Base-by-base conservation (phyloP, 768 basidiomycete species). In the Trametes maxima region DNA sequence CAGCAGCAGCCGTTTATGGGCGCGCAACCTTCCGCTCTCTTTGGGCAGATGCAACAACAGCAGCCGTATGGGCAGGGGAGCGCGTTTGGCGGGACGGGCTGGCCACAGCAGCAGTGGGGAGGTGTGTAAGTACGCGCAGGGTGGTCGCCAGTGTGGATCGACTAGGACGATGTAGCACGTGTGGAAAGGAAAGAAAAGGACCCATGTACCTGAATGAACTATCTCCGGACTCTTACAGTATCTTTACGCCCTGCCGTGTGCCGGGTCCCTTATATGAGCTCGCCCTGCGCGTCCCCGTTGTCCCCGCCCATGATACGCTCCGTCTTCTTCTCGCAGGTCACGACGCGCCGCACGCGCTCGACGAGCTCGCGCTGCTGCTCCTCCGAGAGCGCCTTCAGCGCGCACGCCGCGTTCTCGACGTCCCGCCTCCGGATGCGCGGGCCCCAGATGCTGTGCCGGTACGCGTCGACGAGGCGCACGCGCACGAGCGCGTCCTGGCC, bases 381-480 rank as follows among this genome's bases (percentile, higher is more conserved):
- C 8, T 59, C 54, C 16, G 79, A 74, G 28, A 80, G 47, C 28
- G 63, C 63, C 49, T 73, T 72, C 25, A 69, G 46, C 50, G 55
- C 45, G 19, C 63, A 61, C 14, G 71, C 73, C 6, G 76, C 79
- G 16, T 62, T 67, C 70, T 83, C 81, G 13, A 85, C 65, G 64
- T 85, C 82, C 13, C 76, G 75, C 40, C 79, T 72, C 16, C 84
- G 77, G 28, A 86, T 60, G 35, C 85, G 76, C 1, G 74, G 73
- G 43, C 83, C 85, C 85, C 85, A 86, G 25, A 87, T 86, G 58
- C 84, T 84, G 47, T 76, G 80, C 12, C 72, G 69, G 65, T 85
- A 86, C 21, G 77, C 78, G 60, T 86, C 85, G n/a, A 85, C 78
- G 6, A 85, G 73, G 42, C 75, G 72, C 24, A 85, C 68, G 28